These are phyloP conservation scores for Akanthomyces dipterigenus DNA, from an alignment of 2,329 filamentous ascomycete species.

Conservation along the genomic window DNA sequence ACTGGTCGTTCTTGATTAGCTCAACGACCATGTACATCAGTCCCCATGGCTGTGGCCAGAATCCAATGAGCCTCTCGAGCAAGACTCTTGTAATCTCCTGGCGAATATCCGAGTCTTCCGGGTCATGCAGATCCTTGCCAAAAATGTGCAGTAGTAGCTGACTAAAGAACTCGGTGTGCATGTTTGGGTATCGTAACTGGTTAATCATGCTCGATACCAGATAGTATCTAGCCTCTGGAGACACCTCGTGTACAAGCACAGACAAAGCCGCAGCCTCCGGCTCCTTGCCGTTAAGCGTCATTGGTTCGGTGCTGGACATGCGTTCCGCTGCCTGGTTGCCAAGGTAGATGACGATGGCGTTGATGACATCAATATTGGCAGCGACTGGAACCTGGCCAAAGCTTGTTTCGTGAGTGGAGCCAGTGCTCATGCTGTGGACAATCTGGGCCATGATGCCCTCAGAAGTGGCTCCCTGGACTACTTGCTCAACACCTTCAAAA, in stretches of 20 bases:
- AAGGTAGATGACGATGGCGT: constrained; percentile 78
- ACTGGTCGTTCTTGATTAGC: constrained; percentile 83
- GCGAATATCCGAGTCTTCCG: constrained; percentile 74
- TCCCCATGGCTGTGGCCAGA: constrained; percentile 94
- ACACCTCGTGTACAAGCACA: constrained; percentile 67
- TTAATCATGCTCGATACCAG: constrained; percentile 80
- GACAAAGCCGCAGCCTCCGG: constrained; percentile 65
- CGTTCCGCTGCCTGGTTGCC: constrained; percentile 63
- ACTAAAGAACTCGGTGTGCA: constrained; percentile 88
- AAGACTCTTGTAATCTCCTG: constrained; percentile 87
- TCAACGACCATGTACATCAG: constrained; percentile 83
- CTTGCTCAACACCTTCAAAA: constrained; percentile 52
- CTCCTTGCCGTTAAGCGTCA: constrained; percentile 36
- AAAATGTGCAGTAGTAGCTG: constrained; percentile 81
- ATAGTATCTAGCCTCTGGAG: constrained; percentile 75
- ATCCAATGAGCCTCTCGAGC: constrained; percentile 78
- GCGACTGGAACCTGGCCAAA: constrained; percentile 61
- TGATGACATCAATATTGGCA: constrained; percentile 65
- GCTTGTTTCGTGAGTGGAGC: constrained; percentile 50
- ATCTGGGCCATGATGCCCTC: constrained; percentile 72
- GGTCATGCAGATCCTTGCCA: constrained; percentile 63
- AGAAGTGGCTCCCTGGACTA: constrained; percentile 54
- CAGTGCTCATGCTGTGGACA: constrained; percentile 61
- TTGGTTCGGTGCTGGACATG: constrained; percentile 50
- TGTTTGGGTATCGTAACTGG: constrained; percentile 84